phyloP scores from a whole-genome alignment of 176 grass and related monocot genomes.

The Carex kokanica region DNA sequence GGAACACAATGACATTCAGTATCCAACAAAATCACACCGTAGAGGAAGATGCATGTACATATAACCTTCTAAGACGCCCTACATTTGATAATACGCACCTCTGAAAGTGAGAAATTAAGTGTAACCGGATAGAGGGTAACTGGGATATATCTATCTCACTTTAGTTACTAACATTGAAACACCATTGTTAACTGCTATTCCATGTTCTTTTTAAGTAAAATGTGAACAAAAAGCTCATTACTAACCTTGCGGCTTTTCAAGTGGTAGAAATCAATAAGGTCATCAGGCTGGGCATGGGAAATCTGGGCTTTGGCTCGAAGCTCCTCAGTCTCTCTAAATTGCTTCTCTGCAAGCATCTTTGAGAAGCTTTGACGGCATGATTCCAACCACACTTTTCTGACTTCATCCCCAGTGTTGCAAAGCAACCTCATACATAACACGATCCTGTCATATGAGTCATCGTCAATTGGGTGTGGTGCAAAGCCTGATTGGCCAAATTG shows the following conservation, averaged over 20 bases:
- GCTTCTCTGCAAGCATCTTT: constrained; percentile 76
- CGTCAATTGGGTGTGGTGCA: not conserved
- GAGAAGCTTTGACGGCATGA: constrained; percentile 56
- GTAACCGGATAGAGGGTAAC: not conserved
- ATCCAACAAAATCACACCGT: not conserved
- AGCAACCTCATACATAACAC: constrained; percentile 59
- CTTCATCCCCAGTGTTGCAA: constrained; percentile 58
- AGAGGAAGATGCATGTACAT: not conserved
- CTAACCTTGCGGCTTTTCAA: constrained; percentile 64
- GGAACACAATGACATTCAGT: not conserved
- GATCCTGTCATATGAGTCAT: constrained; percentile 51
- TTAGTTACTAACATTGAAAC: not conserved
- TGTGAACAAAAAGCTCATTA: not conserved
- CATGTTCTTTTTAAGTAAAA: not conserved
- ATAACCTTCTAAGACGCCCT: not conserved
- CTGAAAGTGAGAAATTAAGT: not conserved
- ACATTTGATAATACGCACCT: not conserved
- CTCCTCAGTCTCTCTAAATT: constrained; percentile 71
- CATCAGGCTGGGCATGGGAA: constrained; percentile 67
- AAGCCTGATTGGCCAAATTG: constrained; percentile 23
- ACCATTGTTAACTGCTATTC: not conserved
- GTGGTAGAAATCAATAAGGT: constrained; percentile 86
- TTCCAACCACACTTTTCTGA: constrained; percentile 60
- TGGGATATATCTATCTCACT: not conserved
- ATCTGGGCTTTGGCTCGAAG: constrained; percentile 59